Base-by-base conservation (phyloP, 2,329 filamentous ascomycete species). In the Daldinia sp. region DNA sequence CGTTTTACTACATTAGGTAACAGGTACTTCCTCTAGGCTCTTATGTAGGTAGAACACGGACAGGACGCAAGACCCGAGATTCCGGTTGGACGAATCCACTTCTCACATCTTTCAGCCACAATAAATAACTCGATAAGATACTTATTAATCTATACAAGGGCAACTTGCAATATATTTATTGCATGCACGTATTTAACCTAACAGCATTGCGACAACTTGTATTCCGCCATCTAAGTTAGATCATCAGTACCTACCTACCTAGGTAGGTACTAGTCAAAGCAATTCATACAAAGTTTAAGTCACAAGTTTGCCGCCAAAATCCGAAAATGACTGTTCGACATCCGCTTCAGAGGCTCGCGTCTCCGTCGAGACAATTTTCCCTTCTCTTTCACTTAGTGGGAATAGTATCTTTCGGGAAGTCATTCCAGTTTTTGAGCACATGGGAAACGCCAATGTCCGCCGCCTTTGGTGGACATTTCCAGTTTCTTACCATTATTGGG, bases 401-500 rank as follows among this genome's bases (percentile, higher is more conserved):
- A 51, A 78, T 84, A 47, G 70, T 77, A 34, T 86, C 83, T 5
- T 87, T 87, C 70, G 68, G 76, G 17, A 80, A 81, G 48, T 85
- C 80, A 51, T 88, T 86, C 72, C 75, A 79, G 61, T 86, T 83
- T 68, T 77, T 88, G 2, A 69, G 74, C 13, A 66, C 70, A 10
- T 85, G 81, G 75, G 82, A 85, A 1, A 83, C 80, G 9, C 76
- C 80, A 52, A 82, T 88, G 43, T 83, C 83, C 51, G 77, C 81
- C 0, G 82, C 86, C 1, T 91, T 89, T 70, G 90, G 90, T 59
- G 83, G 89, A 77, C 84, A 90, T 72, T 85, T 88, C 65, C 88
- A 91, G 74, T 92, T 90, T 71, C 82, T 93, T 29, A 93, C 90
- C 67, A 92, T 92, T 72, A 84, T 93, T 60, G 90, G 89, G 23